A percentile compares a stretch with the other conserved stretches of the same genome.
Evolutionary conservation across 1,284 basidiomycete species (phyloP).

Genomic region (Cutaneotrichosporon sp.): DNA sequence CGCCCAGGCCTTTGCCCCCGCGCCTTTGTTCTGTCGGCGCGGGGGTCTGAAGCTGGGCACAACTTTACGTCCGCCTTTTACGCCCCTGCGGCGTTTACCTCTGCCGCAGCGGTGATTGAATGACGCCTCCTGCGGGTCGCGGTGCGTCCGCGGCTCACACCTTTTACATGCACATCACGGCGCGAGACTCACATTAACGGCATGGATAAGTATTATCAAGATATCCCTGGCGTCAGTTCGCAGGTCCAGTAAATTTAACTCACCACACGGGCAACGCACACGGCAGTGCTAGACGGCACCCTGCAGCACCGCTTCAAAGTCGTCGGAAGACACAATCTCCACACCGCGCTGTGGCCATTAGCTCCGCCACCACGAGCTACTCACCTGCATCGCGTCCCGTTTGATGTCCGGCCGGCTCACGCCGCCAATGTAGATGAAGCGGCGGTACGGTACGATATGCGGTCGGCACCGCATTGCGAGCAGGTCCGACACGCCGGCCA

Average conservation of each 20-base stretch:
- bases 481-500: constrained; percentile 25
- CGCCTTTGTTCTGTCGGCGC: constrained; percentile 1
- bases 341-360: constrained; percentile 3
- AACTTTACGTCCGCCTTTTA: constrained; percentile 23
- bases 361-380: no score
- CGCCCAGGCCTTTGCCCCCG: constrained; percentile 20
- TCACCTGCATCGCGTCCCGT: constrained; percentile 5
- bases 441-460: constrained; percentile 28
- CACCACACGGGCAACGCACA: no score
- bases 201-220: no score
- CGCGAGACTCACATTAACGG: constrained; percentile 14
- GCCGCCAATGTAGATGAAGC: constrained; percentile 32
- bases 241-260: no score
- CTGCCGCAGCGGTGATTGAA: constrained; percentile 7
- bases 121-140: constrained; percentile 9
- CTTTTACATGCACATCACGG: constrained; percentile 27
- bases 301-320: constrained; percentile 28
- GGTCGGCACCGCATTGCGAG: constrained; percentile 25
- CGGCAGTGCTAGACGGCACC: constrained; percentile 21
- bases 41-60: constrained; percentile 10
- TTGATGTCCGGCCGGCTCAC: constrained; percentile 4
- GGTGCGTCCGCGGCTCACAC: constrained; percentile 19
- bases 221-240: no score
- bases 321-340: constrained; percentile 26
- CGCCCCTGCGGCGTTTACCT: constrained; percentile 4